phyloP scores from a whole-genome alignment of 2,329 filamentous ascomycete species.

The Colletotrichum eleusines region DNA sequence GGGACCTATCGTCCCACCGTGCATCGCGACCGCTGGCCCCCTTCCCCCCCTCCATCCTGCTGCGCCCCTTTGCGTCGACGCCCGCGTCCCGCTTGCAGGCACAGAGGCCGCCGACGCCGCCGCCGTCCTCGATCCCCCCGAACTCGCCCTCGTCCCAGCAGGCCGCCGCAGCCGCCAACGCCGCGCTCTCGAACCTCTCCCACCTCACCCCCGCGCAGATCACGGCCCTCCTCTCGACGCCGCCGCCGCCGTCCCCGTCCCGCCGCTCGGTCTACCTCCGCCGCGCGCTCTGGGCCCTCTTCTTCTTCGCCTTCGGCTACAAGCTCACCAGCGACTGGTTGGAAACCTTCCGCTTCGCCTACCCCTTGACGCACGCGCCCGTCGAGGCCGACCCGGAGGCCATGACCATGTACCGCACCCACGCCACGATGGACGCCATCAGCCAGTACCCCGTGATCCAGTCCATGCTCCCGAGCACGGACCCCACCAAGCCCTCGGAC shows the following conservation, averaged over 20 bases:
- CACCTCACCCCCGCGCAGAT: slow-evolving; percentile 41
- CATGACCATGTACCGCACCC: slow-evolving; percentile 4
- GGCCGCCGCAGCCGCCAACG: slow-evolving; percentile 21
- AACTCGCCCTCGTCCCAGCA: not conserved
- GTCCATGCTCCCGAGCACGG: slow-evolving; percentile 12
- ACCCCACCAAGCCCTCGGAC: too few relatives aligned
- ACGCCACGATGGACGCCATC: slow-evolving; percentile 13
- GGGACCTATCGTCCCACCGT: slow-evolving; percentile 28
- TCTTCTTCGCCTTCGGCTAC: slow-evolving; percentile 36
- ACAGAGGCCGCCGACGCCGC: slow-evolving; percentile 4
- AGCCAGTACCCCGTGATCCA: slow-evolving; percentile 3
- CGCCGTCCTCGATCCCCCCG: not conserved
- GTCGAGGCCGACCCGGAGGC: slow-evolving; percentile 11
- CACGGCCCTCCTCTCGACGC: slow-evolving; percentile 39
- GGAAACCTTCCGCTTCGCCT: slow-evolving; percentile 13
- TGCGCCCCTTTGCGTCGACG: slow-evolving; percentile 33
- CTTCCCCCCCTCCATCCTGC: not conserved
- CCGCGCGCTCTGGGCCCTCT: slow-evolving; percentile 29
- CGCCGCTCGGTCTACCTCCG: slow-evolving; percentile 26
- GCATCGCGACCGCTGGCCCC: slow-evolving; percentile 12
- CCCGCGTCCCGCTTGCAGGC: slow-evolving; percentile 15
- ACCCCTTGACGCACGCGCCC: slow-evolving; percentile 23
- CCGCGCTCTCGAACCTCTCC: slow-evolving; percentile 40
- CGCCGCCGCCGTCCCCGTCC: slow-evolving; percentile 1
- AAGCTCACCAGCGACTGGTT: slow-evolving; percentile 29